phyloP scores from a whole-genome alignment of 2,329 filamentous ascomycete species.

The Cladosporium sp. region DNA sequence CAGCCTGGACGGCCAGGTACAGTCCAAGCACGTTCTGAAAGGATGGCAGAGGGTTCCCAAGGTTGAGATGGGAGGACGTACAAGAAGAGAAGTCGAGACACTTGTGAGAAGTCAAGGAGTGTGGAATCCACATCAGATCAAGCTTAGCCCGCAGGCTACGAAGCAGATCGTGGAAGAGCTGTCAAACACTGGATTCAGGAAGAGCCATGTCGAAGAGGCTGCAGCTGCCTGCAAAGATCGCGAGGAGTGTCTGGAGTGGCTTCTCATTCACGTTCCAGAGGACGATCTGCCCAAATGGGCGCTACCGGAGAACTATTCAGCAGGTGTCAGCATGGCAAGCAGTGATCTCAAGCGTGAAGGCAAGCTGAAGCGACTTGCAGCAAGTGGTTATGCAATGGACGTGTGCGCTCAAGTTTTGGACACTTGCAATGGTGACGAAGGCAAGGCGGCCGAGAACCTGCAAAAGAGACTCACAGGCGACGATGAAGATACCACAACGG shows the following conservation, averaged over 20 bases:
- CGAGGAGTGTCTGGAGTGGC: constrained; percentile 92
- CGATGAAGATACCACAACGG: constrained; percentile 47
- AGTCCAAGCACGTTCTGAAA: constrained; percentile 49
- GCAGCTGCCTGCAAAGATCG: constrained; percentile 83
- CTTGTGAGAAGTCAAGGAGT: constrained; percentile 75
- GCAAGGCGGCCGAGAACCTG: constrained; percentile 73
- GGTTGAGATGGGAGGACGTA: constrained; percentile 87
- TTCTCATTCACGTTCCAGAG: constrained; percentile 94
- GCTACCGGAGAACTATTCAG: constrained; percentile 86
- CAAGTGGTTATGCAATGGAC: constrained; percentile 82
- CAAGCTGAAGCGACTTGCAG: constrained; percentile 76
- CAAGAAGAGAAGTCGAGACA: constrained; percentile 75
- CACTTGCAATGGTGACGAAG: constrained; percentile 70
- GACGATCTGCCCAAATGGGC: constrained; percentile 94
- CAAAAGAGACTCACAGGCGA: constrained; percentile 66
- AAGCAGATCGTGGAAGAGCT: constrained; percentile 71
- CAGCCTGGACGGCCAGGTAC: constrained; percentile 41
- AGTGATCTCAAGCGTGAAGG: constrained; percentile 79
- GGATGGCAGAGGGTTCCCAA: constrained; percentile 85
- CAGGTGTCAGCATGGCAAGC: constrained; percentile 82
- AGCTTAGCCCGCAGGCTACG: constrained; percentile 62
- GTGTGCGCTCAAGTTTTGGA: constrained; percentile 79
- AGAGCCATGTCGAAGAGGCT: constrained; percentile 86
- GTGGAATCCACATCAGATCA: constrained; percentile 82
- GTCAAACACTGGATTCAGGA: constrained; percentile 78